Percentiles rank a stretch among this genome's conserved stretches.
These are phyloP conservation scores for Penicillium verrucosum DNA, from an alignment of 2,329 filamentous ascomycete species.

Conservation along the genomic window DNA sequence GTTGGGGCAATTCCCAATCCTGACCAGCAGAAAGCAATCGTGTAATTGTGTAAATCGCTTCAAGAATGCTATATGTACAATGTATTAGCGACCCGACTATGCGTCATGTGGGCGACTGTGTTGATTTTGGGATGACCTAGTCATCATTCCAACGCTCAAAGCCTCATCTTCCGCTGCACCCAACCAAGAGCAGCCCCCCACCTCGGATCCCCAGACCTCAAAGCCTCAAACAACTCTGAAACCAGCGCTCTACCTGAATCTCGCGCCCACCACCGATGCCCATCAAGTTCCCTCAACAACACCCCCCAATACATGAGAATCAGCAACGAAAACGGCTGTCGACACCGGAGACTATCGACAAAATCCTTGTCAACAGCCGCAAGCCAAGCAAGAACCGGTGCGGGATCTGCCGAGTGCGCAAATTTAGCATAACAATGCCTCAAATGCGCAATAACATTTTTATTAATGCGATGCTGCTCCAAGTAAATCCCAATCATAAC, in stretches of 20 bases:
- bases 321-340: slow-evolving; percentile 23
- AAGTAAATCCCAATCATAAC: slow-evolving; percentile 9
- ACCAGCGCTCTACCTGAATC: slow-evolving; percentile 22
- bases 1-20: not conserved
- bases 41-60: not conserved
- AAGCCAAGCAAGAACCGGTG: slow-evolving; percentile 29
- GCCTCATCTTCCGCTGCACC: slow-evolving; percentile 8
- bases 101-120: no score
- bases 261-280: slow-evolving; percentile 27
- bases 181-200: slow-evolving; percentile 12
- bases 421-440: slow-evolving; percentile 28
- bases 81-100: not conserved
- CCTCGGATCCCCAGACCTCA: slow-evolving; percentile 4
- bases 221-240: slow-evolving; percentile 5
- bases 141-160: not conserved
- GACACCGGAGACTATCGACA: slow-evolving; percentile 15
- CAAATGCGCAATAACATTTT: slow-evolving; percentile 21
- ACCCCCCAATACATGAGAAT: slow-evolving; percentile 30
- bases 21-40: not conserved
- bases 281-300: slow-evolving; percentile 22
- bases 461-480: slow-evolving; percentile 17
- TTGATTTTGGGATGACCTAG: not conserved
- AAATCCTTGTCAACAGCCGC: slow-evolving; percentile 24
- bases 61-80: slow-evolving; percentile 5
- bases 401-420: slow-evolving; percentile 18